Evolutionary conservation across 768 basidiomycete species (phyloP).

Genomic region (Rhodotorula kratochvilovae): DNA sequence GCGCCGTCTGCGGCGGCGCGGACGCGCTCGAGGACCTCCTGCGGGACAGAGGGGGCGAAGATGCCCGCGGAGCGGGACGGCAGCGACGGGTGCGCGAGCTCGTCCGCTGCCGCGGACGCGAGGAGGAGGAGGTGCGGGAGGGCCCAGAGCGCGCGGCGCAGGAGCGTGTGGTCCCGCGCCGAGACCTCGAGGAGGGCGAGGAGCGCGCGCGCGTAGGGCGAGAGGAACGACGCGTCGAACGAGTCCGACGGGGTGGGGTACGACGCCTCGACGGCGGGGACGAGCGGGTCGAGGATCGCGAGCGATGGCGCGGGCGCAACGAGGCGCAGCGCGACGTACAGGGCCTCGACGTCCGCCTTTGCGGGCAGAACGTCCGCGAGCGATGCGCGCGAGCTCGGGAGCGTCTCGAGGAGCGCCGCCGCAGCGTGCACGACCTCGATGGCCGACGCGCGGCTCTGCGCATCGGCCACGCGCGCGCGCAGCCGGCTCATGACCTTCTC

Average conservation of each 20-base stretch:
- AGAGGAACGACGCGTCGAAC: constrained; percentile 2
- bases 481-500: neutral
- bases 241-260: neutral
- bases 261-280: constrained; percentile 52
- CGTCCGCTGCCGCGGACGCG: constrained; percentile 43
- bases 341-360: neutral
- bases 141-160: constrained; percentile 59
- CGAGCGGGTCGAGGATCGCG: constrained; percentile 56
- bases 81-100: constrained; percentile 35
- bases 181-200: constrained; percentile 28
- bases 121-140: constrained; percentile 67
- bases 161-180: constrained; percentile 56
- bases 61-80: constrained; percentile 19
- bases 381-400: neutral
- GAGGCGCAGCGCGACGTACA: constrained; percentile 2
- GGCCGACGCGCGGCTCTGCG: neutral
- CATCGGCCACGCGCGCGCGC: neutral
- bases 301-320: constrained; percentile 31
- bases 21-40: constrained; percentile 30
- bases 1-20: constrained; percentile 27
- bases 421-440: constrained; percentile 21
- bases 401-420: neutral
- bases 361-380: constrained; percentile 6
- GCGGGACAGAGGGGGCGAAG: constrained; percentile 35
- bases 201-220: constrained; percentile 13